Percentiles rank a stretch among this genome's conserved stretches.
Evolutionary conservation across 1,284 basidiomycete genomes (phyloP).

Genomic region (Papiliotrema laurentii): DNA sequence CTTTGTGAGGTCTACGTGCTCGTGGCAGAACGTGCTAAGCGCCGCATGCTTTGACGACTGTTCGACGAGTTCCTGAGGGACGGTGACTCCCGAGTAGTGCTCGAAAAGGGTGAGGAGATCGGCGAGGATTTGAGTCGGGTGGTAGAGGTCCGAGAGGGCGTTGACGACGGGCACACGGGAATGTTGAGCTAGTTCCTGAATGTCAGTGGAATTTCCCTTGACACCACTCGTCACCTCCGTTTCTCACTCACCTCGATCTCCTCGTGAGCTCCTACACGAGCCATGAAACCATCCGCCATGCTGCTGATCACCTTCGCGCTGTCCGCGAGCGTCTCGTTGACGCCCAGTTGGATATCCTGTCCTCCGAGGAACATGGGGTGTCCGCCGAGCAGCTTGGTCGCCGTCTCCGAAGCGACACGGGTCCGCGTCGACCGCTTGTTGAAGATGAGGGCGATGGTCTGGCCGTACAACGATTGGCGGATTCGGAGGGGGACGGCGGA

Average conservation of each 20-base stretch:
- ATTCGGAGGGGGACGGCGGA: slow-evolving; percentile 8
- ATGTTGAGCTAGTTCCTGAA: slow-evolving; percentile 76
- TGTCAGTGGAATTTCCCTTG: neutral
- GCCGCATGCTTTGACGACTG: neutral
- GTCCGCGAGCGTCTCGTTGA: slow-evolving; percentile 86
- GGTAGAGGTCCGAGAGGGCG: slow-evolving; percentile 91
- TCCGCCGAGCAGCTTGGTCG: slow-evolving; percentile 70
- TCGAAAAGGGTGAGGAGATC: slow-evolving; percentile 89
- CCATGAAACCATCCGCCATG: slow-evolving; percentile 97
- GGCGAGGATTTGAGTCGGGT: slow-evolving; percentile 92
- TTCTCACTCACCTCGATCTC: slow-evolving; percentile 74
- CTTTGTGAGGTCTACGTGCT: slow-evolving; percentile 15
- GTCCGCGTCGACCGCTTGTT: slow-evolving; percentile 92
- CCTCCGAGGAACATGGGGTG: slow-evolving; percentile 87
- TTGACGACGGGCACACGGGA: slow-evolving; percentile 92
- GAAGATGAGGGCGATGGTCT: slow-evolving; percentile 85
- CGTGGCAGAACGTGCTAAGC: neutral
- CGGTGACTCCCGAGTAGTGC: slow-evolving; percentile 30
- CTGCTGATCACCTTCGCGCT: slow-evolving; percentile 78
- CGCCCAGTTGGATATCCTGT: slow-evolving; percentile 91
- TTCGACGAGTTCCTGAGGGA: neutral
- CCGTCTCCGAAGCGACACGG: slow-evolving; percentile 81
- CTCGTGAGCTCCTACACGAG: slow-evolving; percentile 83
- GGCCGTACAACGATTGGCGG: slow-evolving; percentile 59
- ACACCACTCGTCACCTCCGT: neutral